Conservation (phyloP, 2,329 filamentous ascomycete species). For the Alternaria conjuncta region DNA sequence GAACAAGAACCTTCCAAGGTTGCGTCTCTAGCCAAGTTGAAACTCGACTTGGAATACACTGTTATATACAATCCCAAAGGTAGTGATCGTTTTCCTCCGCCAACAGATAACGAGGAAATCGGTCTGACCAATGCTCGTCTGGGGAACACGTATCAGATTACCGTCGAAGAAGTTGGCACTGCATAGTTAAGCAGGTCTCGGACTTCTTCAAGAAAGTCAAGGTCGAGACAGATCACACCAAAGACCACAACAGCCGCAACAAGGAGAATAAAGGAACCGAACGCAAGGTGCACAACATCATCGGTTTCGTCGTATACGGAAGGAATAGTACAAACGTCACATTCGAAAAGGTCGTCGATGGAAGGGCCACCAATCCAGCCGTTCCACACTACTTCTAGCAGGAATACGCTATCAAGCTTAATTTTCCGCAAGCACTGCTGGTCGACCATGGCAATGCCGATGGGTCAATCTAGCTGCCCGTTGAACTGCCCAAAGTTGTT, state of each 20-base stretch:
- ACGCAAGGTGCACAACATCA: slow-evolving; percentile 49
- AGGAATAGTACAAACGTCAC: slow-evolving; percentile 41
- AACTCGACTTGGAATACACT: slow-evolving; percentile 19
- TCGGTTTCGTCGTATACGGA: slow-evolving; percentile 41
- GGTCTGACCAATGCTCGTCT: slow-evolving; percentile 19
- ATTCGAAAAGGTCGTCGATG: slow-evolving; percentile 22
- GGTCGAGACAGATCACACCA: slow-evolving; percentile 51
- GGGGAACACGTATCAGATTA: slow-evolving; percentile 24
- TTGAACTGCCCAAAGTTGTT: slow-evolving; percentile 40
- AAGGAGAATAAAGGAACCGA: slow-evolving; percentile 35
- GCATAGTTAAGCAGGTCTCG: slow-evolving; percentile 27
- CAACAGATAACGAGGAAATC: slow-evolving; percentile 20
- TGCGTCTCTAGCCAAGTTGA: slow-evolving; percentile 33
- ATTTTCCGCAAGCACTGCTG: slow-evolving; percentile 28
- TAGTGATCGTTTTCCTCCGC: slow-evolving; percentile 28
- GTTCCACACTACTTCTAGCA: slow-evolving; percentile 30
- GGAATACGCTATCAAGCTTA: slow-evolving; percentile 30
- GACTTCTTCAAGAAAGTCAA: slow-evolving; percentile 49
- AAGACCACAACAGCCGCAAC: slow-evolving; percentile 43
- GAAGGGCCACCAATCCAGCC: slow-evolving; percentile 13
- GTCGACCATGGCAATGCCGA: slow-evolving; percentile 35
- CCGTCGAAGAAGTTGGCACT: slow-evolving; percentile 30
- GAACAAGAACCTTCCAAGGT: slow-evolving; percentile 39
- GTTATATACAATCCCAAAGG: slow-evolving; percentile 39
- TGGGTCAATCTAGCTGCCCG: slow-evolving; percentile 41